Evolutionary conservation across 2,329 filamentous ascomycete species (phyloP).

Genomic region (Fonsecaea pedrosoi): DNA sequence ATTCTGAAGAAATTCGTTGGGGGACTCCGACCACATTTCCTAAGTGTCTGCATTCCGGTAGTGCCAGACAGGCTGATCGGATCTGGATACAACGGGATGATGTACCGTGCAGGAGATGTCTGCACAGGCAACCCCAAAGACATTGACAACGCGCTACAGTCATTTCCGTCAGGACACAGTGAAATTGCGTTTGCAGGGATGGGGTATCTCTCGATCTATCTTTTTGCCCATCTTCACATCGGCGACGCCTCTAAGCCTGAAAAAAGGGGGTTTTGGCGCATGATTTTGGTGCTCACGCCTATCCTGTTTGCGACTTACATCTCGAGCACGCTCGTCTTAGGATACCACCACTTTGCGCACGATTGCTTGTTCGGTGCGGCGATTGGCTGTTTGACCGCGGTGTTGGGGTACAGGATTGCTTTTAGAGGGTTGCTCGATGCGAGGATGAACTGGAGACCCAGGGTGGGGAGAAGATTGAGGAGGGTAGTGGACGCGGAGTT

Average conservation of each 20-base stretch:
- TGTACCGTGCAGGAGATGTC: conserved; percentile 68
- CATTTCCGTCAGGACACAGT: conserved; percentile 80
- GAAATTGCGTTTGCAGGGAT: conserved; percentile 81
- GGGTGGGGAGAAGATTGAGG: conserved; percentile 24
- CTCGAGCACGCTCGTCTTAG: conserved; percentile 71
- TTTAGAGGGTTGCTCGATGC: conserved; percentile 25
- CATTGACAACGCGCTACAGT: conserved; percentile 83
- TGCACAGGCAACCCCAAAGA: conserved; percentile 75
- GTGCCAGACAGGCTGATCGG: conserved; percentile 20
- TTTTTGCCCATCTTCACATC: conserved; percentile 70
- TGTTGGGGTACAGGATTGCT: conserved; percentile 31
- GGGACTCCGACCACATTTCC: conserved; percentile 36
- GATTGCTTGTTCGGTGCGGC: conserved; percentile 69
- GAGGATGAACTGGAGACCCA: conserved; percentile 21
- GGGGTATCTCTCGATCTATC: conserved; percentile 74
- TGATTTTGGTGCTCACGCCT: conserved; percentile 64
- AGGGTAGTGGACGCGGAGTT: conserved; percentile 11
- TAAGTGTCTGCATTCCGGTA: conserved; percentile 34
- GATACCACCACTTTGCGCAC: conserved; percentile 74
- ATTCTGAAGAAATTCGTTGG: conserved; percentile 38
- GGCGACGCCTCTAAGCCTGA: conserved; percentile 60
- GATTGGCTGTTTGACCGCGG: conserved; percentile 64
- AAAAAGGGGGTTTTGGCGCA: conserved; percentile 44
- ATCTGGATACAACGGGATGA: conserved; percentile 44
- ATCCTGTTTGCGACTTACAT: conserved; percentile 70